phyloP scores from a whole-genome alignment of 805 yeast genomes.

The baker's yeast (Saccharomyces cerevisiae) region DNA sequence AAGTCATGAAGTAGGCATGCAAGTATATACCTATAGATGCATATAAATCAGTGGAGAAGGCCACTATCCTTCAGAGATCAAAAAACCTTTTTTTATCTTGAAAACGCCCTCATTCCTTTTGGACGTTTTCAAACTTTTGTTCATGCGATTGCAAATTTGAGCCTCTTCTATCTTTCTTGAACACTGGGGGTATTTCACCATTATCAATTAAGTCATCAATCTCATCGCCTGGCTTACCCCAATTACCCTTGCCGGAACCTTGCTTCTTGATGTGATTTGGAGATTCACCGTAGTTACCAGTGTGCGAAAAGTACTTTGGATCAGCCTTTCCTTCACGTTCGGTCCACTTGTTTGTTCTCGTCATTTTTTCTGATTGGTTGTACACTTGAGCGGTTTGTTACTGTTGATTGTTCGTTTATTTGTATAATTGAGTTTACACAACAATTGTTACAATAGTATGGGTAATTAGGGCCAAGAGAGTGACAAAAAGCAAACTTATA shows the following conservation, averaged over 20 bases:
- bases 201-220: constrained; percentile 50
- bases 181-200: constrained; percentile 47
- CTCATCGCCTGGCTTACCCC: constrained; percentile 84
- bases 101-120: constrained; percentile 7
- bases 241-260: constrained; percentile 81
- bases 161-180: constrained; percentile 42
- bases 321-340: constrained; percentile 48
- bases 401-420: background rate
- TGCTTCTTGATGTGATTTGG: constrained; percentile 73
- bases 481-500: background rate
- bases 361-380: constrained; percentile 35
- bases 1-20: background rate
- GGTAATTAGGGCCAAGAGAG: background rate
- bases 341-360: constrained; percentile 76
- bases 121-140: constrained; percentile 30
- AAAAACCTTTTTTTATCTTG: background rate
- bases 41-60: background rate
- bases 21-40: background rate
- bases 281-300: constrained; percentile 57
- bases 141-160: constrained; percentile 41
- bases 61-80: no score
- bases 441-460: background rate
- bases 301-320: constrained; percentile 71
- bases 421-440: background rate
- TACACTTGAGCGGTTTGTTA: background rate